Evolutionary conservation across 352 stramenopile species (phyloP), one percentile per base, ranked within the genome.

Genomic region (Salisapilia sapeloensis): DNA sequence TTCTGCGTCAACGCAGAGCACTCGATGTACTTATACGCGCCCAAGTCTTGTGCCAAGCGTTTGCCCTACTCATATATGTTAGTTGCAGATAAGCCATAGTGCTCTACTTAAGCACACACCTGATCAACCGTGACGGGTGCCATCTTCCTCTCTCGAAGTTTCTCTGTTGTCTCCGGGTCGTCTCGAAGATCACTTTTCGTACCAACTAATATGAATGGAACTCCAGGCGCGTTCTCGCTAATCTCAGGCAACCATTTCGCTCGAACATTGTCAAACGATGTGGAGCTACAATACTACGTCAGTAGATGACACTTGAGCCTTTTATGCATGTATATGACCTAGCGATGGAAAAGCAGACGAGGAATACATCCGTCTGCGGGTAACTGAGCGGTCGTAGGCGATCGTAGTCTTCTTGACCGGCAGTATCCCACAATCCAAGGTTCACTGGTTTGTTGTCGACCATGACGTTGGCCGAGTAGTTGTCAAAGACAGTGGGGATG

Each of bases 391-490:
- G 87, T 20, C 92, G 77, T 35, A 98, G 49, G 18, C 89, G 75
- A 48, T 98, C 92, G 55, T 98, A 98, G 62, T 98, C 92, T 44
- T 97, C 91, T 53, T 97, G 90, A 28, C 92, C 91, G 12, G 91
- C 92, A 2, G 92, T 98, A 75, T 98, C 92, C 92, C 92, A 98
- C 11, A 98, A 62, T 19, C 87, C 87, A 16, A 98, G 53, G 54
- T 96, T 97, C 53, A 98, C 94, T 20, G 87, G 90, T 45, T 93
- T 90, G 46, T 71, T 76, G 46, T 96, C 83, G 33, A 96, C 84
- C 69, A 92, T 92, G 23, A 94, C 78, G 36, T 92, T 93, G 22
- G 81, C 79, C 39, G 71, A 92, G 57, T 94, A 94, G 61, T 94
- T 94, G 53, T 95, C 80, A 54, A 96, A 94, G 14, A 96, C 82